phyloP scores from a whole-genome alignment of 148 eudicot genomes.

The Diospyros lotus region DNA sequence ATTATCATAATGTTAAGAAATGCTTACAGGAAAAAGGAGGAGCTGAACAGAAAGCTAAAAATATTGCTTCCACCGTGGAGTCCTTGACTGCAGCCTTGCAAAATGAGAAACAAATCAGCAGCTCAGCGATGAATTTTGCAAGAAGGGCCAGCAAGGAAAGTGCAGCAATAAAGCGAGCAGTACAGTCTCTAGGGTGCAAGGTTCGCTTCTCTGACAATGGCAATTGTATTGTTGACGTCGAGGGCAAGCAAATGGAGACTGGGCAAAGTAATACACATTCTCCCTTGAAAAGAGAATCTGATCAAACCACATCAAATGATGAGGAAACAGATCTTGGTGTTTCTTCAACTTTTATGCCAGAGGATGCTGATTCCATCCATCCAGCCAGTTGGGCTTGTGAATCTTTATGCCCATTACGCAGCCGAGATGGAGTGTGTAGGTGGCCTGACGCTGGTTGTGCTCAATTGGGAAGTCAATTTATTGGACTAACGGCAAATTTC shows the following conservation, averaged over 20 bases:
- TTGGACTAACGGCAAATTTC: conserved; percentile 83
- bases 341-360: conserved; percentile 42
- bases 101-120: conserved; percentile 63
- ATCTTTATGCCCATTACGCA: conserved; percentile 68
- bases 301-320: conserved; percentile 24
- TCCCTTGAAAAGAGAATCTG: conserved; percentile 36
- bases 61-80: conserved; percentile 46
- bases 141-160: conserved; percentile 66
- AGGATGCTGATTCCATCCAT: conserved; percentile 36
- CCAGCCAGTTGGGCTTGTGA: conserved; percentile 64
- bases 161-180: conserved; percentile 77
- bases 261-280: conserved; percentile 34
- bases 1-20: background rate
- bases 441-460: conserved; percentile 98
- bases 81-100: conserved; percentile 62
- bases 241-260: conserved; percentile 40
- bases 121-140: conserved; percentile 62
- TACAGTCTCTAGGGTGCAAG: conserved; percentile 84
- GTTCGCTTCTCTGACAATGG: conserved; percentile 73
- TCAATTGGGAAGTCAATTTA: conserved; percentile 80
- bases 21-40: conserved; percentile 65
- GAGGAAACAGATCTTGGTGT: conserved; percentile 72
- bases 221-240: conserved; percentile 63
- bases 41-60: conserved; percentile 69
- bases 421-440: conserved; percentile 72